Evolutionary conservation across 202 grass and related monocot species (phyloP).

Genomic region (Digitaria exilis): DNA sequence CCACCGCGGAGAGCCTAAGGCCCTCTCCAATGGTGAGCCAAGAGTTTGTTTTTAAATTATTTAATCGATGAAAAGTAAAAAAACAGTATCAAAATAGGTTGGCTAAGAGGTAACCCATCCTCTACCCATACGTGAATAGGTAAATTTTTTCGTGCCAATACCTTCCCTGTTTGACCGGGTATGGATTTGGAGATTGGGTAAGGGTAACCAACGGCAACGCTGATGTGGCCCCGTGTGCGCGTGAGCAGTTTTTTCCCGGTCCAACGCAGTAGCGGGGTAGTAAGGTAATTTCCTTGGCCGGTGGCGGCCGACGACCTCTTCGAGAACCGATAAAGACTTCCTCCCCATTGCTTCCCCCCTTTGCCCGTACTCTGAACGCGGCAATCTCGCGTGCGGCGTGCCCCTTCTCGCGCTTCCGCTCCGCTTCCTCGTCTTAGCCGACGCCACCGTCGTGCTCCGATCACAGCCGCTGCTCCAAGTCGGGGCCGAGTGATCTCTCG

Average conservation of each 20-base stretch:
- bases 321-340: constrained; percentile 13
- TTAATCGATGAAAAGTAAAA: too few species aligned
- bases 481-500: constrained; percentile 43
- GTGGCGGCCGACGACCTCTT: constrained; percentile 44
- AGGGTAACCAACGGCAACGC: too few species aligned
- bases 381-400: constrained; percentile 20
- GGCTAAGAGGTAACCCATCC: too few species aligned
- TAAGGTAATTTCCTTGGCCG: constrained; percentile 17
- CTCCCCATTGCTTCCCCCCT: not conserved
- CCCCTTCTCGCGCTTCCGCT: constrained; percentile 6
- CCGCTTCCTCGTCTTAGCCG: too few species aligned
- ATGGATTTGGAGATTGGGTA: too few species aligned
- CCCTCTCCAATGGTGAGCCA: too few species aligned
- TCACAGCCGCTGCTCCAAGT: constrained; percentile 11
- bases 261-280: not conserved
- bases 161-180: too few species aligned
- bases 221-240: not conserved
- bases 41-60: too few species aligned
- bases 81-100: too few species aligned
- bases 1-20: too few species aligned
- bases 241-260: not conserved
- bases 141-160: too few species aligned
- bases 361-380: constrained; percentile 27
- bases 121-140: too few species aligned
- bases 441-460: constrained; percentile 13